Base-by-base conservation (phyloP, 2,329 filamentous ascomycete species). In the Lasiodiplodia gonubiensis region DNA sequence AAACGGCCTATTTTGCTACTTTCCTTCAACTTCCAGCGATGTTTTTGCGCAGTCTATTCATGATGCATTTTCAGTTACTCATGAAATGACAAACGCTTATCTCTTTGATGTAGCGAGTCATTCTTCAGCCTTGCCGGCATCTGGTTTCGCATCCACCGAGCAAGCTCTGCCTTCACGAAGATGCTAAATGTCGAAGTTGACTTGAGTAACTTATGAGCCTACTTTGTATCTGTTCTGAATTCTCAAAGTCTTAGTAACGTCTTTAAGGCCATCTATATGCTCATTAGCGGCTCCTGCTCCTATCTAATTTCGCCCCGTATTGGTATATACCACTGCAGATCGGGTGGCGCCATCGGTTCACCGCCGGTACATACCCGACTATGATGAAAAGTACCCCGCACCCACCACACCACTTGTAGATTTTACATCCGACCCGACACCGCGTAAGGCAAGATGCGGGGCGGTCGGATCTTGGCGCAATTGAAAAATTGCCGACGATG, bases 341-440 rank as follows among this genome's bases (percentile, higher is more conserved):
- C 23, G 14, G 25, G 48, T 60, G n/a, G 23, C 55, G 37, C 23
- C 55, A 48, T 48, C 55, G 53, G 16, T 33, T 48, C 39, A 30
- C 55, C 55, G 35, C 37, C 37, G 55, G 37, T 23, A 25, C n/a
- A 10, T 27, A 55, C 8, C 30, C 53, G 30, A 30, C n/a, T 6
- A 30, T 60, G 35, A 23, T 27, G 23, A 25, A 11, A 39, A n/a
- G 23, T 27, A 48, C 55, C 55, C 55, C 37, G 55, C 55, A 60
- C 18, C 14, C 12, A 60, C 14, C 37, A 46, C 55, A 27, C 55
- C 55, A 60, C 37, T 30, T 18, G 25, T 16, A 23, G 37, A 33
- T 11, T 21, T 48, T 30, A 18, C 16, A 7, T 7, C 53, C 21
- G 53, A 23, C 53, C n/a, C 53, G 18, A 55, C 18, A 30, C 18